phyloP scores from a whole-genome alignment of 192 early-diverging fungal species.

The Phycomyces nitens region DNA sequence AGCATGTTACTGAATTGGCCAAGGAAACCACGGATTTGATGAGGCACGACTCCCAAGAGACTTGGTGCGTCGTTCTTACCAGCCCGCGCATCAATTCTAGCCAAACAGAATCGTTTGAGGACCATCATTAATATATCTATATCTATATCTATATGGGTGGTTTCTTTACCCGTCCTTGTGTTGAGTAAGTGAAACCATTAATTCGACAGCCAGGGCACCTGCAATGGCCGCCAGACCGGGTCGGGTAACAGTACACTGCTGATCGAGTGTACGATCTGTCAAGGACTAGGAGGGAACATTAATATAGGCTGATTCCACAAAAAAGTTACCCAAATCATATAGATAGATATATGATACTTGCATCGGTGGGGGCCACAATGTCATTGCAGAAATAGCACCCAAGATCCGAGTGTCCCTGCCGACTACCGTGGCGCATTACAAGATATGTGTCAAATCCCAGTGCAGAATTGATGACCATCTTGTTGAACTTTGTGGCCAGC shows the following conservation, averaged over 20 bases:
- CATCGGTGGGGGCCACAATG: constrained; percentile 92
- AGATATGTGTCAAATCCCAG: constrained; percentile 95
- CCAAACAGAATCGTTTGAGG: too few relatives aligned
- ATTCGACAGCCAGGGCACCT: constrained; percentile 82
- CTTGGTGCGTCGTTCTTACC: constrained; percentile 29
- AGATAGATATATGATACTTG: too few relatives aligned
- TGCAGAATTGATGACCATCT: constrained; percentile 89
- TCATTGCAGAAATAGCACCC: constrained; percentile 99
- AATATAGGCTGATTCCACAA: too few relatives aligned
- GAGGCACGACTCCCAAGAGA: constrained; percentile 75
- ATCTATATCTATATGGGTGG: too few relatives aligned
- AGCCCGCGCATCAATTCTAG: constrained; percentile 53
- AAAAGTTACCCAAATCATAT: too few relatives aligned
- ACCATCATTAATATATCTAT: not conserved
- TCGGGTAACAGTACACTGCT: constrained; percentile 97
- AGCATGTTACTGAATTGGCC: constrained; percentile 79
- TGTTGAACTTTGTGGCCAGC: constrained; percentile 67
- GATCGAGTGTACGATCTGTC: constrained; percentile 90
- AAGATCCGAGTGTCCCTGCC: constrained; percentile 39
- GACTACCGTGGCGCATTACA: constrained; percentile 92
- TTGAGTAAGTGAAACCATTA: constrained; percentile 85
- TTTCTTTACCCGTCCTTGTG: constrained; percentile 75
- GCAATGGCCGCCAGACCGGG: constrained; percentile 93
- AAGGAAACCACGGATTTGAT: constrained; percentile 95
- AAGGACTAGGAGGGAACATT: constrained; percentile 75